Evolutionary conservation across 345 rosid genomes (phyloP), one percentile per base, ranked within the genome.

Genomic region (Jatropha curcas): DNA sequence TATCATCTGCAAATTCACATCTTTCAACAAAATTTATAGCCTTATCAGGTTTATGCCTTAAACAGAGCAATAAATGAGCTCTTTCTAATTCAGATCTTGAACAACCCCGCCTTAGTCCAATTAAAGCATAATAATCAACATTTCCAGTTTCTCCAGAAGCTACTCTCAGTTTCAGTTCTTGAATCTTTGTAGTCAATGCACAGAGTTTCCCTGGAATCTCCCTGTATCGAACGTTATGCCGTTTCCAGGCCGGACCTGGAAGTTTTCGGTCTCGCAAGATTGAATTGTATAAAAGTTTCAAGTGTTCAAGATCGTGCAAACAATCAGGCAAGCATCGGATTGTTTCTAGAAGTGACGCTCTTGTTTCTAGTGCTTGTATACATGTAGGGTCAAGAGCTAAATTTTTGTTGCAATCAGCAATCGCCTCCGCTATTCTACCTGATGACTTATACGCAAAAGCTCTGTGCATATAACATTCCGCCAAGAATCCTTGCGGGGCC

Each of bases 201-300:
- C 95, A 90, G 31, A 95, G 74, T 55, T 81, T 90, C 66, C 92
- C 98, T 0, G 99, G 98, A 62, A 95, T 91, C 41, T 95, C 99
- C 34, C 90, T 77, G 87, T 92, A 95, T 46, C 87, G 81, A 16
- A 92, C 96, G 7, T 88, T 80, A 77, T 92, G 98, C 10, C 89
- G 85, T 82, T 95, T 95, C 99, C 99, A 95, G 17, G 82, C 89
- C 33, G 99, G 99, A 30, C 99, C 99, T 0, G 97, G 99, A 12
- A 95, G 96, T 74, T 91, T 92, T 77, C 97, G 71, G 13, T 92
- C 95, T 0, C 99, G 87, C 65, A 92, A 71, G 75, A 95, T 87
- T 17, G 99, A 85, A 80, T 95, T 95, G 80, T 87, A 95, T 6
- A 95, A 74, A 17, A 95, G 88, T 62, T 95, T 95, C 75, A 95